Percentiles rank a stretch among this genome's conserved stretches.
Conservation (phyloP, 495 filamentous ascomycete genomes). For the Tuber borchii region DNA sequence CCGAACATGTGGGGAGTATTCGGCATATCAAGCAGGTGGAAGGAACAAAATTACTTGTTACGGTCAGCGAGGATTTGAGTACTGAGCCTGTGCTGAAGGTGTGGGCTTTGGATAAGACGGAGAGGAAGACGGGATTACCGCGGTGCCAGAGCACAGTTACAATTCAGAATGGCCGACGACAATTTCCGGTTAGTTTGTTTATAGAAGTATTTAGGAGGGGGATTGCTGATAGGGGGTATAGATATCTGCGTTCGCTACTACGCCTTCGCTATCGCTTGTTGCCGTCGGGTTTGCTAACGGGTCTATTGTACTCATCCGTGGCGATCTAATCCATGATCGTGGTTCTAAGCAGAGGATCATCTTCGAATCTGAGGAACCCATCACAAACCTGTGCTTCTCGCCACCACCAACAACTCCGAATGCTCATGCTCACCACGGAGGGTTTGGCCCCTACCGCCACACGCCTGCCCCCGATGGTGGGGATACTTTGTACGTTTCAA, state of each 20-base stretch:
- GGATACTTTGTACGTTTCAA: slow-evolving; percentile 76
- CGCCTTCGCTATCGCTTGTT: slow-evolving; percentile 70
- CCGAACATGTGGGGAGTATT: slow-evolving; percentile 55
- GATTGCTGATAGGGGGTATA: slow-evolving; percentile 43
- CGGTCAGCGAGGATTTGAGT: slow-evolving; percentile 76
- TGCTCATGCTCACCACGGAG: slow-evolving; percentile 18
- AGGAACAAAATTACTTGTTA: slow-evolving; percentile 77
- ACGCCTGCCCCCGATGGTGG: slow-evolving; percentile 35
- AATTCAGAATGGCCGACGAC: slow-evolving; percentile 84
- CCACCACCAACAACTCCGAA: slow-evolving; percentile 29
- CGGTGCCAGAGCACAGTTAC: slow-evolving; percentile 75
- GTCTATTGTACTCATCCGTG: slow-evolving; percentile 83
- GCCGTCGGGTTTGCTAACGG: slow-evolving; percentile 95
- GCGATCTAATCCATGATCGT: slow-evolving; percentile 89
- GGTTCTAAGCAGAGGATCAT: slow-evolving; percentile 94
- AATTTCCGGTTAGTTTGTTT: slow-evolving; percentile 64
- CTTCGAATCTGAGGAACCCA: slow-evolving; percentile 92
- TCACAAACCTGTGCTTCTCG: slow-evolving; percentile 56
- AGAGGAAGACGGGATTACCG: slow-evolving; percentile 86
- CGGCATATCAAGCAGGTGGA: slow-evolving; percentile 94
- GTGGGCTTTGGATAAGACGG: slow-evolving; percentile 89
- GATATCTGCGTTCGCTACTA: slow-evolving; percentile 81
- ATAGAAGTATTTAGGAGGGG: background rate
- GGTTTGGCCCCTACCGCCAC: slow-evolving; percentile 32
- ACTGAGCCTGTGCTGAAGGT: slow-evolving; percentile 87